Conservation (phyloP, 768 basidiomycete species). For the Lanmaoa rubissima region DNA sequence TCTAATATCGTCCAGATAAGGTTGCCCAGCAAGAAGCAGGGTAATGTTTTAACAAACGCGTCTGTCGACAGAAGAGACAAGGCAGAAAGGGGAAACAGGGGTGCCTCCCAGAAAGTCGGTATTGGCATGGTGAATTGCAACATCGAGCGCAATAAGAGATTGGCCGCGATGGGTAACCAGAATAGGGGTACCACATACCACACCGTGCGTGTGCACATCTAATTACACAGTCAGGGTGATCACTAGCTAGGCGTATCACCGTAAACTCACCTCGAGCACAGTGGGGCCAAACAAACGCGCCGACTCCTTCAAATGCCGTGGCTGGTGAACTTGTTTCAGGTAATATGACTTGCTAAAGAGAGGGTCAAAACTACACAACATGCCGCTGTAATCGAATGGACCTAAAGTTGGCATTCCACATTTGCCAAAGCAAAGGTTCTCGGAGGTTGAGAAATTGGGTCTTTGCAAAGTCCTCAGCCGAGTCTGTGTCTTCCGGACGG, state of each 20-base stretch:
- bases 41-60: slow-evolving; percentile 51
- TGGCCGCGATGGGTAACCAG: slow-evolving; percentile 85
- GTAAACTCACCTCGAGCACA: slow-evolving; percentile 66
- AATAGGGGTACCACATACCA: slow-evolving; percentile 94
- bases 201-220: slow-evolving; percentile 80
- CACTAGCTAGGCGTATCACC: not conserved
- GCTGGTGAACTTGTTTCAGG: slow-evolving; percentile 94
- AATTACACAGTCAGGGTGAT: not conserved
- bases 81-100: slow-evolving; percentile 51
- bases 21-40: slow-evolving; percentile 83
- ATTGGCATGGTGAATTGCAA: slow-evolving; percentile 75
- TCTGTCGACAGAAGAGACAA: slow-evolving; percentile 47
- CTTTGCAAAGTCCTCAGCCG: slow-evolving; percentile 76
- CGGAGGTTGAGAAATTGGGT: slow-evolving; percentile 90
- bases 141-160: slow-evolving; percentile 79
- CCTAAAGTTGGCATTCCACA: slow-evolving; percentile 88
- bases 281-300: slow-evolving; percentile 85
- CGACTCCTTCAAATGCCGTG: slow-evolving; percentile 78
- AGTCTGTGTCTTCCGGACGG: slow-evolving; percentile 86
- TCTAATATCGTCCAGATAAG: slow-evolving; percentile 93
- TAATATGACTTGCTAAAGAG: slow-evolving; percentile 85
- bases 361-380: not conserved
- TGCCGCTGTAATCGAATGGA: slow-evolving; percentile 28
- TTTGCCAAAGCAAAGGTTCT: slow-evolving; percentile 79
- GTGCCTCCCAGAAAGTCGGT: slow-evolving; percentile 58